Evolutionary conservation across 257 asterid species (phyloP).

Genomic region (Vinca minor): DNA sequence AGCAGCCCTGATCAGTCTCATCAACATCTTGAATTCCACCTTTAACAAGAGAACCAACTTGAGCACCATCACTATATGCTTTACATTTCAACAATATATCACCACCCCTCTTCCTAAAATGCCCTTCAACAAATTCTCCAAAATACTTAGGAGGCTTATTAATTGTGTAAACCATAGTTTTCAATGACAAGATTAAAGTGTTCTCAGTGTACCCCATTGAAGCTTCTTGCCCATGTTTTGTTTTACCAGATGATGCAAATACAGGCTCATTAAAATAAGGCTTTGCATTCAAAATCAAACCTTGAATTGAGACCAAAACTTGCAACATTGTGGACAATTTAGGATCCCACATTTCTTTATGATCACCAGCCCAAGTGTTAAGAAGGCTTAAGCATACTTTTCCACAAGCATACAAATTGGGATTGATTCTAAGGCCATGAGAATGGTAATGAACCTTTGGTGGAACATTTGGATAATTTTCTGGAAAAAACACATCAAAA

Average conservation of each 20-base stretch:
- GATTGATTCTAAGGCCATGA: conserved; percentile 28
- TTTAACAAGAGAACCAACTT: too few species aligned
- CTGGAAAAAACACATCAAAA: conserved; percentile 29
- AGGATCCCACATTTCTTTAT: conserved; percentile 26
- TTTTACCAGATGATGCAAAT: conserved; percentile 11
- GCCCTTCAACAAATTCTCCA: conserved; percentile 25
- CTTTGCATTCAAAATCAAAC: conserved; percentile 26
- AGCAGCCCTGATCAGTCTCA: too few species aligned
- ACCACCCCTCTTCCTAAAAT: conserved; percentile 4
- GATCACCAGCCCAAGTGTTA: conserved; percentile 27
- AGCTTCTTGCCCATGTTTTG: conserved; percentile 3
- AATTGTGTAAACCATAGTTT: conserved; percentile 24
- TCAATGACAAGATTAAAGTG: conserved; percentile 15
- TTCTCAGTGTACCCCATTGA: conserved; percentile 21
- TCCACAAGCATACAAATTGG: conserved; percentile 26
- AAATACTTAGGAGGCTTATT: conserved; percentile 25
- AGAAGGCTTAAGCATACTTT: conserved; percentile 36
- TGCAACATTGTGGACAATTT: conserved; percentile 24
- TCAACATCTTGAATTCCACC: too few species aligned
- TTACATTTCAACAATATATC: too few species aligned
- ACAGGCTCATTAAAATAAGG: conserved; percentile 37
- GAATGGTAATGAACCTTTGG: conserved; percentile 28
- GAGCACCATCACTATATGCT: too few species aligned
- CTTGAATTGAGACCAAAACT: conserved; percentile 33
- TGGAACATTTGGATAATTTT: conserved; percentile 23